Conservation (phyloP, 2,329 filamentous ascomycete genomes). For the Chalara sp. region DNA sequence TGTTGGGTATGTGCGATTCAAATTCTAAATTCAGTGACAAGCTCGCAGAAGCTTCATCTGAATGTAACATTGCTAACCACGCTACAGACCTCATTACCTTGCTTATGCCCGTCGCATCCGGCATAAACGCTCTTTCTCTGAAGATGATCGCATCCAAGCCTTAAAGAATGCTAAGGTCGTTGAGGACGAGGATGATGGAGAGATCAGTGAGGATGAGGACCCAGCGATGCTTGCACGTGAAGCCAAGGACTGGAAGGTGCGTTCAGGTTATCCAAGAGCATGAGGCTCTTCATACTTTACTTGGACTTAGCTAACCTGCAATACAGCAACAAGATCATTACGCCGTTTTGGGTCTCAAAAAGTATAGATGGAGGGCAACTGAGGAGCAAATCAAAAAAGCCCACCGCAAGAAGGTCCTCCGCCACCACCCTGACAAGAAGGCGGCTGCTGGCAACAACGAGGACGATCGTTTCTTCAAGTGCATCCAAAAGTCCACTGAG, state of each 20-base stretch:
- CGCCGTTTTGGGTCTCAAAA: conserved; percentile 86
- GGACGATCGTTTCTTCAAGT: conserved; percentile 99
- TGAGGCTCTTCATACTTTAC: no score
- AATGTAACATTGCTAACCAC: background rate
- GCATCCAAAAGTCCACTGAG: conserved; percentile 97
- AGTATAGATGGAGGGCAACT: conserved; percentile 86
- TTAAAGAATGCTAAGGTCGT: conserved; percentile 93
- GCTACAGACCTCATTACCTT: conserved; percentile 81
- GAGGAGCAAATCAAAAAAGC: conserved; percentile 99
- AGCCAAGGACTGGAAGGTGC: conserved; percentile 98
- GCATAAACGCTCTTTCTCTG: conserved; percentile 95
- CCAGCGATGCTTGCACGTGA: conserved; percentile 85
- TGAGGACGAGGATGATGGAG: conserved; percentile 81
- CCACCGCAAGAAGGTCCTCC: conserved; percentile 98
- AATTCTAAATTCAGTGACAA: no score
- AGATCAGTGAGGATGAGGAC: conserved; percentile 92
- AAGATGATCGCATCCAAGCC: conserved; percentile 96
- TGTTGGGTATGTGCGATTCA: conserved; percentile 43
- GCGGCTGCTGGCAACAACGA: conserved; percentile 80
- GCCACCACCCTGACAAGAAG: conserved; percentile 98
- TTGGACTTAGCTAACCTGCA: background rate
- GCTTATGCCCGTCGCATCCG: conserved; percentile 93
- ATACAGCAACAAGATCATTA: conserved; percentile 89
- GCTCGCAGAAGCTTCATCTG: background rate
- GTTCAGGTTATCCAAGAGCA: conserved; percentile 15